Percentiles rank a stretch among this genome's conserved stretches.
Evolutionary conservation across 225 moss, liverwort and hornwort species (phyloP).

Genomic region (Anthoceros angustus): DNA sequence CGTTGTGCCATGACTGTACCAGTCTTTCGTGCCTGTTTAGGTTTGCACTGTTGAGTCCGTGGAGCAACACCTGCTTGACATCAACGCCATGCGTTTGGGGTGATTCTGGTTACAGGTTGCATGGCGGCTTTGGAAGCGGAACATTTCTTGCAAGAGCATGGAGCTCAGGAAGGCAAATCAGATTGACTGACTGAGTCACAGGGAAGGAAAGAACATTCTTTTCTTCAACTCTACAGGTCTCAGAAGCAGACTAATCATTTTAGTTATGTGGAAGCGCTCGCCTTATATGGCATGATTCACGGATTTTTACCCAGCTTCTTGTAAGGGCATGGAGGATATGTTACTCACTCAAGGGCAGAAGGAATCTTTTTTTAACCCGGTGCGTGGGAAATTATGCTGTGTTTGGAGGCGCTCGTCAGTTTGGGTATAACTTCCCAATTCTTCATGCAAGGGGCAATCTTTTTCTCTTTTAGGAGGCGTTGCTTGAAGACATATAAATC

Average conservation of each 20-base stretch:
- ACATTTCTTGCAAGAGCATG: slow-evolving; percentile 65
- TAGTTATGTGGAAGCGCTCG: too few species aligned
- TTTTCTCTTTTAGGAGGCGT: too few species aligned
- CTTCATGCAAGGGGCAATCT: too few species aligned
- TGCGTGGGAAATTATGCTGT: too few species aligned
- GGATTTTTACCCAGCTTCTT: too few species aligned
- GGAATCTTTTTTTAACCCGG: too few species aligned
- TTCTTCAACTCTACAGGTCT: background rate
- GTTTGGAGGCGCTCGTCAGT: too few species aligned
- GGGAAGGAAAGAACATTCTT: background rate
- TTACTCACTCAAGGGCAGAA: too few species aligned
- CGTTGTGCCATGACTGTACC: background rate
- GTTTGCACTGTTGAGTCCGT: background rate
- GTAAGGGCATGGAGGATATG: too few species aligned
- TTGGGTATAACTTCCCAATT: too few species aligned
- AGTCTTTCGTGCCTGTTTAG: background rate
- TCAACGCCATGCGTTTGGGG: background rate
- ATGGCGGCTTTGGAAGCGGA: slow-evolving; percentile 97
- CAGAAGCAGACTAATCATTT: background rate
- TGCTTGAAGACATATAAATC: too few species aligned
- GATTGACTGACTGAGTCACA: slow-evolving; percentile 12
- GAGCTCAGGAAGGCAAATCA: slow-evolving; percentile 42
- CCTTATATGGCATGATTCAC: too few species aligned
- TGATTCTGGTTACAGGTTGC: slow-evolving; percentile 29
- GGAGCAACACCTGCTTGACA: background rate